These are phyloP conservation scores for Peronospora farinosa DNA, from an alignment of 352 stramenopile genomes.

Conservation along the genomic window DNA sequence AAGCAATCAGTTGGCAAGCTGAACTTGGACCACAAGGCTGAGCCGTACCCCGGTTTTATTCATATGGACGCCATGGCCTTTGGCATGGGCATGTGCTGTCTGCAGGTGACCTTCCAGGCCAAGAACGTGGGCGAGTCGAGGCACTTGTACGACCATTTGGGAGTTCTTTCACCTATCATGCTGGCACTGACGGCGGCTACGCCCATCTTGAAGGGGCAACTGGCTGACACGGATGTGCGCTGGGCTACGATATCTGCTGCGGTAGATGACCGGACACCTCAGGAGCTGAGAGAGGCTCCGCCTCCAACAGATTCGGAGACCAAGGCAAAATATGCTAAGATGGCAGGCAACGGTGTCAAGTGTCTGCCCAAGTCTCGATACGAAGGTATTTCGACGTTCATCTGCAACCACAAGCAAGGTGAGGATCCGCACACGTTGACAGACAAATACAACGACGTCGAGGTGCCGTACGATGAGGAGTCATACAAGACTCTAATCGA, in stretches of 20 bases:
- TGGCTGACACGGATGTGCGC: slow-evolving; percentile 89
- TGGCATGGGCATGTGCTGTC: slow-evolving; percentile 99
- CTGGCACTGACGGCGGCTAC: slow-evolving; percentile 98
- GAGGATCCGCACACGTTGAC: slow-evolving; percentile 68
- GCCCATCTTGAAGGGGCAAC: slow-evolving; percentile 93
- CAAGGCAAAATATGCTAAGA: slow-evolving; percentile 76
- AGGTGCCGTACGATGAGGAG: slow-evolving; percentile 91
- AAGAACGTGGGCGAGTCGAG: slow-evolving; percentile 98
- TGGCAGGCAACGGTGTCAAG: slow-evolving; percentile 90
- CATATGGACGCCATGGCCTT: slow-evolving; percentile 99
- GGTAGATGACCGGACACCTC: slow-evolving; percentile 92
- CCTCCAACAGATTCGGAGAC: slow-evolving; percentile 41
- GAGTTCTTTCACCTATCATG: slow-evolving; percentile 97
- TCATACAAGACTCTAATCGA: slow-evolving; percentile 88
- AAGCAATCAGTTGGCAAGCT: slow-evolving; percentile 25
- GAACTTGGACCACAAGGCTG: slow-evolving; percentile 57
- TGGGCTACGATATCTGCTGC: slow-evolving; percentile 96
- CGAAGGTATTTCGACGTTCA: slow-evolving; percentile 87
- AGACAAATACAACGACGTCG: slow-evolving; percentile 91
- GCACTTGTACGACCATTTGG: slow-evolving; percentile 99
- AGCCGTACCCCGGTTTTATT: slow-evolving; percentile 87
- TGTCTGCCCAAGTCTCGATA: slow-evolving; percentile 94
- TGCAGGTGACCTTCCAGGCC: slow-evolving; percentile 98
- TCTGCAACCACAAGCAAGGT: slow-evolving; percentile 86
- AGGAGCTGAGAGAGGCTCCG: slow-evolving; percentile 55